Conservation (phyloP, 2,329 filamentous ascomycete species). For the Lachnum nothofagi region DNA sequence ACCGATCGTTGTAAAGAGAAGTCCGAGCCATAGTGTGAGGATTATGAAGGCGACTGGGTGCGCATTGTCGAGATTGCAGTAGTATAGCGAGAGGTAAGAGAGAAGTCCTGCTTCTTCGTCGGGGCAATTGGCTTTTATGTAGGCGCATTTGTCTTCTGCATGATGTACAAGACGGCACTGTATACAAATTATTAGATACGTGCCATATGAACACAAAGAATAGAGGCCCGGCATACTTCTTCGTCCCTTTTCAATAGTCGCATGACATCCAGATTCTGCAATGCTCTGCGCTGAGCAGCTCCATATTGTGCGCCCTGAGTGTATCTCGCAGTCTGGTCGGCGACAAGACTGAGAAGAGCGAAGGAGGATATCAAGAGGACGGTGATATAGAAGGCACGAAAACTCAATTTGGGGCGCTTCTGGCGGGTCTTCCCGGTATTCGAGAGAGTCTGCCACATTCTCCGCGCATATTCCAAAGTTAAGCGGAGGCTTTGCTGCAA, state of each 20-base stretch:
- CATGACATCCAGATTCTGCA: slow-evolving; percentile 22
- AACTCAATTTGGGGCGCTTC: slow-evolving; percentile 24
- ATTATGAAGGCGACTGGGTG: slow-evolving; percentile 75
- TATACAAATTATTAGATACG: slow-evolving; percentile 1
- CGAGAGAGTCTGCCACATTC: slow-evolving; percentile 23
- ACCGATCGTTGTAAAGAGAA: slow-evolving; percentile 94
- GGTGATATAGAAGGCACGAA: slow-evolving; percentile 33
- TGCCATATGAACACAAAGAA: not conserved
- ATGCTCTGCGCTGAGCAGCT: slow-evolving; percentile 23
- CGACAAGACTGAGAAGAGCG: slow-evolving; percentile 28
- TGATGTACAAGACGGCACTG: slow-evolving; percentile 76
- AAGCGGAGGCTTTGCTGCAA: not conserved
- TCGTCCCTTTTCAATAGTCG: slow-evolving; percentile 30
- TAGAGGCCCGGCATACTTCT: slow-evolving; percentile 25
- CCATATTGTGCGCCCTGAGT: slow-evolving; percentile 28
- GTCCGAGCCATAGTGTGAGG: slow-evolving; percentile 74
- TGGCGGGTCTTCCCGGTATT: slow-evolving; percentile 17
- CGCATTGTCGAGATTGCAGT: slow-evolving; percentile 65
- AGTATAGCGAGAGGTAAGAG: slow-evolving; percentile 85
- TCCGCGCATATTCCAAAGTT: slow-evolving; percentile 20
- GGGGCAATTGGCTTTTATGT: slow-evolving; percentile 73
- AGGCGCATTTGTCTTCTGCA: slow-evolving; percentile 77
- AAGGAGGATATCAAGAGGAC: slow-evolving; percentile 29
- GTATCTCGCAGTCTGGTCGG: slow-evolving; percentile 29
- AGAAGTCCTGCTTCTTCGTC: slow-evolving; percentile 88